phyloP scores from a whole-genome alignment of 441 rosid genomes.

The Bocquillonia castaneifolia region DNA sequence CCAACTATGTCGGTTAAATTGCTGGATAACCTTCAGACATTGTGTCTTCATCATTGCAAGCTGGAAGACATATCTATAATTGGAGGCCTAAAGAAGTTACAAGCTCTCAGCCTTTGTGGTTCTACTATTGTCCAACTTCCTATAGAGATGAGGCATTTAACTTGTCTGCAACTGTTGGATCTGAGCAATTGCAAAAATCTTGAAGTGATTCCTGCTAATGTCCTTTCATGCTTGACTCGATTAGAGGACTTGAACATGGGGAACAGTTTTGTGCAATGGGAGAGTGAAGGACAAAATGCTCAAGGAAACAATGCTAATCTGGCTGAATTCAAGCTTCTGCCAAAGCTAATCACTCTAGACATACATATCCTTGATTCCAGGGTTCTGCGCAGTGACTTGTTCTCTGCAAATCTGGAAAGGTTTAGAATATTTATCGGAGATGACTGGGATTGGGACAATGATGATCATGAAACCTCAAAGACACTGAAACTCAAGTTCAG shows the following conservation, averaged over 20 bases:
- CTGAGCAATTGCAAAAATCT: background rate
- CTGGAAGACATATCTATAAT: slow-evolving; percentile 9
- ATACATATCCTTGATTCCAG: slow-evolving; percentile 16
- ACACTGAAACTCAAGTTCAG: slow-evolving; percentile 13
- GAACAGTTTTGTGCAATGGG: slow-evolving; percentile 12
- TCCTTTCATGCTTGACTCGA: slow-evolving; percentile 8
- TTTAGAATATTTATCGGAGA: slow-evolving; percentile 13
- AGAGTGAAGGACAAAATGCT: background rate
- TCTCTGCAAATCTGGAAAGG: background rate
- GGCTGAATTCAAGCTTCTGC: slow-evolving; percentile 7
- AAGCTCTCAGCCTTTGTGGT: background rate
- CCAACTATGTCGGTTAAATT: slow-evolving; percentile 17
- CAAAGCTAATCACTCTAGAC: slow-evolving; percentile 12
- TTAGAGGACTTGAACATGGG: slow-evolving; percentile 15
- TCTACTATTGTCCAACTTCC: slow-evolving; percentile 14
- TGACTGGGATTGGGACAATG: slow-evolving; percentile 11
- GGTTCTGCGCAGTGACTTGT: slow-evolving; percentile 11
- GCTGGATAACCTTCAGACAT: slow-evolving; percentile 14
- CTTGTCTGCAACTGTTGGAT: slow-evolving; percentile 6
- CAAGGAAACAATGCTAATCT: slow-evolving; percentile 10
- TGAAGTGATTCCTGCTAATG: slow-evolving; percentile 11
- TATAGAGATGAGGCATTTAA: slow-evolving; percentile 10
- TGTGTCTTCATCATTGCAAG: too few relatives aligned
- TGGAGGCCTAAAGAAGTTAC: slow-evolving; percentile 20
- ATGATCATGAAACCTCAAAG: background rate